A percentile compares a stretch with the other conserved stretches of the same genome.
phyloP scores from a whole-genome alignment of 768 basidiomycete species.

The Galerina marginata region DNA sequence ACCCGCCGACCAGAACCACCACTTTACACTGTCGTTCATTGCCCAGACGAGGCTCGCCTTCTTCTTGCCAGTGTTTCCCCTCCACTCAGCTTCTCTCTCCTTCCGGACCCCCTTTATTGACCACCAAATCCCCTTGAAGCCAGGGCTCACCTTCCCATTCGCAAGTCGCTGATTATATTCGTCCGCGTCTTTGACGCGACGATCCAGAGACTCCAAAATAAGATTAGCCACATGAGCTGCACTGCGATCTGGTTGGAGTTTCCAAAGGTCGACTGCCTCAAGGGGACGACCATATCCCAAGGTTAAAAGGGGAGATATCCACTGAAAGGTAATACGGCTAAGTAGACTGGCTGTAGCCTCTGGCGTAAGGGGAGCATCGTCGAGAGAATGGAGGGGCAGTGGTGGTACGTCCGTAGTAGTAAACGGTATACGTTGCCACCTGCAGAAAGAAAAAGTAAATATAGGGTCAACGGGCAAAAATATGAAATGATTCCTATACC shows the following conservation, averaged over 20 bases:
- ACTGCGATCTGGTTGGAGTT: constrained; percentile 69
- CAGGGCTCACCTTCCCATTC: constrained; percentile 65
- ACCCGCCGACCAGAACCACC: constrained; percentile 81
- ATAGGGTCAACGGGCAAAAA: not conserved
- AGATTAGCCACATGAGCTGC: constrained; percentile 64
- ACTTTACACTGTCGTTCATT: constrained; percentile 78
- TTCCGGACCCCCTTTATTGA: constrained; percentile 54
- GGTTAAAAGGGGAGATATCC: constrained; percentile 75
- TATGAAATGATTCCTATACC: not conserved
- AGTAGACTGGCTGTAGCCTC: constrained; percentile 69
- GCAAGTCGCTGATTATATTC: constrained; percentile 76
- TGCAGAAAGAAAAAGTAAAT: constrained; percentile 4
- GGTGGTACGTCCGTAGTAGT: constrained; percentile 43
- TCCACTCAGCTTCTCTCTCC: constrained; percentile 67
- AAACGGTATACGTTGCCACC: constrained; percentile 44
- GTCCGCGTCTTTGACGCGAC: constrained; percentile 57
- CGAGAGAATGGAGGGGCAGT: constrained; percentile 56
- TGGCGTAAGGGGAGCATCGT: constrained; percentile 67
- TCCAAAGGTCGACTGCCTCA: constrained; percentile 82
- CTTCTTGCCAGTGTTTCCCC: constrained; percentile 64
- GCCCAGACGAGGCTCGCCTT: constrained; percentile 69
- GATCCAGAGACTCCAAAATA: constrained; percentile 69
- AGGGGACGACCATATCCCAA: constrained; percentile 84
- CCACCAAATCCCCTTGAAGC: constrained; percentile 64
- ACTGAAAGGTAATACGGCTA: constrained; percentile 67